Conservation (phyloP, 768 basidiomycete species). For the Agaricus sinodeliciosus region DNA sequence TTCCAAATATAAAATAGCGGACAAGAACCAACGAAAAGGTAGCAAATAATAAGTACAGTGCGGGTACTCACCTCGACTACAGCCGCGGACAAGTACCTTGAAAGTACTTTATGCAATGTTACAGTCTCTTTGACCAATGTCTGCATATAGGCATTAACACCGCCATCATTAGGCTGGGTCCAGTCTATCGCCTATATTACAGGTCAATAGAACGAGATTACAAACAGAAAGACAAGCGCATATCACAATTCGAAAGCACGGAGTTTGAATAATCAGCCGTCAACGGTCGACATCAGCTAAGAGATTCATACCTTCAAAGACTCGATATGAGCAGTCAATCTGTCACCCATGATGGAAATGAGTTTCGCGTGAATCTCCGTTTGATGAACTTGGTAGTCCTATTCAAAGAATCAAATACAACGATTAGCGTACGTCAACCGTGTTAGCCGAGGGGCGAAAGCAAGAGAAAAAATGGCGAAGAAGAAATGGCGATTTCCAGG, state of each 20-base stretch:
- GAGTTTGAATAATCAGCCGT: slow-evolving; percentile 4
- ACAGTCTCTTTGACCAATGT: slow-evolving; percentile 91
- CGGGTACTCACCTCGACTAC: slow-evolving; percentile 70
- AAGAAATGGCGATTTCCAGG: no score
- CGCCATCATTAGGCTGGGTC: slow-evolving; percentile 54
- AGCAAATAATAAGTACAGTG: slow-evolving; percentile 9
- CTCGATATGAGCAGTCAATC: slow-evolving; percentile 79
- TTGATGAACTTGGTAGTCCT: slow-evolving; percentile 99
- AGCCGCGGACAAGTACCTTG: slow-evolving; percentile 73
- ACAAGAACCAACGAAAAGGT: slow-evolving; percentile 9
- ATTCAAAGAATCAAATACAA: slow-evolving; percentile 1
- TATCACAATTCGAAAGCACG: not conserved
- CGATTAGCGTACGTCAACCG: not conserved
- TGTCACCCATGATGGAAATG: slow-evolving; percentile 97
- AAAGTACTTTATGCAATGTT: slow-evolving; percentile 92
- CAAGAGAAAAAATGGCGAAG: not conserved
- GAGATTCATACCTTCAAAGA: slow-evolving; percentile 57
- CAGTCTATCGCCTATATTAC: slow-evolving; percentile 71
- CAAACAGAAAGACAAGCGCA: not conserved
- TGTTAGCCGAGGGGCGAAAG: not conserved
- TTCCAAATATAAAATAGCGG: not conserved
- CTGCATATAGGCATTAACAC: slow-evolving; percentile 87
- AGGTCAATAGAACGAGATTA: slow-evolving; percentile 1
- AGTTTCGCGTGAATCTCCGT: slow-evolving; percentile 98
- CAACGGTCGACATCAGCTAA: not conserved